Base-by-base conservation (phyloP, 306 rosid genomes). In the Castanea sativa region DNA sequence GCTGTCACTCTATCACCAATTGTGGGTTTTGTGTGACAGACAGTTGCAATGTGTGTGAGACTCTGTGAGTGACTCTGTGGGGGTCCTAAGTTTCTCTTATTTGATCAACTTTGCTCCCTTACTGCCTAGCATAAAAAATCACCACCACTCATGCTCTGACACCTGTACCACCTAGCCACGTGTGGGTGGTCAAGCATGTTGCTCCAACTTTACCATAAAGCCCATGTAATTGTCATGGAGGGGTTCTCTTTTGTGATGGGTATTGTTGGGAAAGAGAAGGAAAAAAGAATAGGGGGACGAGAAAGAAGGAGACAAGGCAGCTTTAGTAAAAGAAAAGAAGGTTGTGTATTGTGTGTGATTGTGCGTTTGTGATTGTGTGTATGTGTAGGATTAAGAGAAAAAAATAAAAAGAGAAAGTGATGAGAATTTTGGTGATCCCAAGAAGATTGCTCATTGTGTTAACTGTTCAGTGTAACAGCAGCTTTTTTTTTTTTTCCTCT, bases 381-480 rank as follows among this genome's bases (percentile, higher is more conserved):
- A 90, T 14, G 78, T 25, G 64, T 18, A 75, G 67, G 73, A 76
- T 78, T 71, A 53, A 78, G 68, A 55, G 60, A 75, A 81, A 71
- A 20, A 77, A 25, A 45, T 5, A 79, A 77, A 85, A 78, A 80
- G 80, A 69, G 52, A 86, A 82, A 85, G 88, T 59, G 79, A 16
- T 61, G 79, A 77, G 78, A 81, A 76, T 80, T 83, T 88, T 87
- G 92, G 85, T 90, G 97, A 92, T 90, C 97, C 94, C 94, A 73
- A 92, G 84, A 80, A 73, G 89, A 84, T 85, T 83, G 90, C 69
- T 84, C 56, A 74, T 79, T 57, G 74, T 85, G 76, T 72, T 49
- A 77, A 79, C 80, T 73, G 82, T 76, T 63, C 59, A 41, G 43
- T 43, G 59, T 9, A 10, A 33, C 9, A n/a, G 85, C 88, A 85